A percentile compares a stretch with the other conserved stretches of the same genome.
These are phyloP conservation scores for Zalaria obscura DNA, from an alignment of 2,329 filamentous ascomycete genomes.

Conservation along the genomic window DNA sequence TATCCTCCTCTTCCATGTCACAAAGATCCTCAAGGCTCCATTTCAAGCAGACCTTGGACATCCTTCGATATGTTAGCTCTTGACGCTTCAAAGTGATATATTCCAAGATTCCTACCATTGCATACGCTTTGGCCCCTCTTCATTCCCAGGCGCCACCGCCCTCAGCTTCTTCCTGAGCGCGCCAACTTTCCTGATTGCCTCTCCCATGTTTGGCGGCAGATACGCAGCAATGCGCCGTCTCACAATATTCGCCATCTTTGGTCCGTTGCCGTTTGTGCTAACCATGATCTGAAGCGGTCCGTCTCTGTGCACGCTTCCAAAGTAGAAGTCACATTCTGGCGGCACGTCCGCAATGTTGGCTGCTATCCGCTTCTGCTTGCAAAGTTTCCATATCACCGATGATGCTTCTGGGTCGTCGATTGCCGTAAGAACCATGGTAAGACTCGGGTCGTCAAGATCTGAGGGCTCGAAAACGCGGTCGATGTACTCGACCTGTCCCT, in stretches of 20 bases:
- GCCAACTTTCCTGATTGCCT: slow-evolving; percentile 76
- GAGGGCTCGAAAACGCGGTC: slow-evolving; percentile 72
- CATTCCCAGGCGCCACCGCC: slow-evolving; percentile 54
- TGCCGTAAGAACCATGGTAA: slow-evolving; percentile 82
- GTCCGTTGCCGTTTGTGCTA: slow-evolving; percentile 93
- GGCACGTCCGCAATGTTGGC: slow-evolving; percentile 97
- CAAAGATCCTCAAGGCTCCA: slow-evolving; percentile 79
- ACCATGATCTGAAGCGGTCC: slow-evolving; percentile 97
- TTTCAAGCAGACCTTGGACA: slow-evolving; percentile 78
- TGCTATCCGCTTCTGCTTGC: slow-evolving; percentile 68
- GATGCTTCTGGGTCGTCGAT: slow-evolving; percentile 91
- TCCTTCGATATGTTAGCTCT: slow-evolving; percentile 40
- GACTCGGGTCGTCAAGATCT: slow-evolving; percentile 58
- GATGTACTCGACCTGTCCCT: slow-evolving; percentile 63
- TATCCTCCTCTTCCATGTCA: slow-evolving; percentile 63
- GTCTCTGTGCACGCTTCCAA: slow-evolving; percentile 88
- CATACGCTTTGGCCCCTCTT: slow-evolving; percentile 80
- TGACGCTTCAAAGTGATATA: neutral
- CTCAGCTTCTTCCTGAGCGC: slow-evolving; percentile 65
- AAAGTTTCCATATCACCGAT: slow-evolving; percentile 80
- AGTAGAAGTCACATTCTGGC: slow-evolving; percentile 96
- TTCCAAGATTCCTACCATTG: slow-evolving; percentile 46
- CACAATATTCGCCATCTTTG: slow-evolving; percentile 76
- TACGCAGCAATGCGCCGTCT: slow-evolving; percentile 64
- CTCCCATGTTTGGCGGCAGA: slow-evolving; percentile 66